These are phyloP conservation scores for Acanthamoeba lenticulata DNA, from an alignment of 208 protist species.

Conservation along the genomic window DNA sequence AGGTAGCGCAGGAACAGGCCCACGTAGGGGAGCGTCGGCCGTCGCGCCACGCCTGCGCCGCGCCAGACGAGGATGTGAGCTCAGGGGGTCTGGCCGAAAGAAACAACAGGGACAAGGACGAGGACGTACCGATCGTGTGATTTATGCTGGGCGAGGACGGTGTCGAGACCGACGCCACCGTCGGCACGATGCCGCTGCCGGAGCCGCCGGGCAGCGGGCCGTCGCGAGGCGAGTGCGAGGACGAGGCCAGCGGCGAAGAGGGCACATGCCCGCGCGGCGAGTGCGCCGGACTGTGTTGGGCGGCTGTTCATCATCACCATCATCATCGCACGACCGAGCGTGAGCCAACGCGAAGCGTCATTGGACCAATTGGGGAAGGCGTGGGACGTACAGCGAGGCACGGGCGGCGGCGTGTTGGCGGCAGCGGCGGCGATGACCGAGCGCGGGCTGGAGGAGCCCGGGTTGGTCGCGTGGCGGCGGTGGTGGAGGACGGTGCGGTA, in stretches of 20 bases:
- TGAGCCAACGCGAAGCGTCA: neutral
- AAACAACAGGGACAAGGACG: neutral
- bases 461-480: neutral
- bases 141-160: neutral
- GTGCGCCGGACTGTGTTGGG: neutral
- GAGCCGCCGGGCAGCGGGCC: neutral
- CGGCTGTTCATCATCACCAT: neutral
- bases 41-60: neutral
- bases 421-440: neutral
- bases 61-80: neutral
- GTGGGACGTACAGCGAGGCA: neutral
- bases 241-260: neutral
- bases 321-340: too few relatives aligned
- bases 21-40: conserved; percentile 16
- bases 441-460: neutral
- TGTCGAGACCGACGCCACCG: too few relatives aligned
- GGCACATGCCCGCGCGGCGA: neutral
- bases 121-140: neutral
- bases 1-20: conserved; percentile 44
- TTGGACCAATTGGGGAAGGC: neutral
- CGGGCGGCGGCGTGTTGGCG: neutral
- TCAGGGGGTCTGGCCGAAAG: neutral
- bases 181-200: neutral
- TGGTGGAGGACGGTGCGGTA: conserved; percentile 35
- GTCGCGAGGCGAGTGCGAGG: neutral